phyloP scores from a whole-genome alignment of 1,284 basidiomycete genomes.

The Cerioporus squamosus region DNA sequence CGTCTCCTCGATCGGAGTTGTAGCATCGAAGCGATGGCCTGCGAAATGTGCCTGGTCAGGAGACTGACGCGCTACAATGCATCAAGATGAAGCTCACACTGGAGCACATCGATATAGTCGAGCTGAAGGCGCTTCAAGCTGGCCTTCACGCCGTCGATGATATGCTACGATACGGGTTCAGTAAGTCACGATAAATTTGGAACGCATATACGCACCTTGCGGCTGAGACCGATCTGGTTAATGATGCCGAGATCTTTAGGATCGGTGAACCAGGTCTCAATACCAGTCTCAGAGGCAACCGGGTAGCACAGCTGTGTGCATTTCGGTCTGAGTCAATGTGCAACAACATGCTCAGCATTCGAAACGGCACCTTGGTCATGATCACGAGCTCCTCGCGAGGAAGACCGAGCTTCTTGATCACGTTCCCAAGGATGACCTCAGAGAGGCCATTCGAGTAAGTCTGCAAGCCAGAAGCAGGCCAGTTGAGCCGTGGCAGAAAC shows the following conservation, averaged over 20 bases:
- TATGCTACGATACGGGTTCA: constrained; percentile 36
- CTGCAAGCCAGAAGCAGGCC: constrained; percentile 13
- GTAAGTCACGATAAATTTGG: background rate
- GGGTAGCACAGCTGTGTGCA: constrained; percentile 19
- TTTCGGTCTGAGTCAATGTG: background rate
- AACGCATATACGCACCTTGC: constrained; percentile 30
- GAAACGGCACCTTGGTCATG: constrained; percentile 50
- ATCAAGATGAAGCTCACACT: constrained; percentile 15
- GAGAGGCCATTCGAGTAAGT: constrained; percentile 47
- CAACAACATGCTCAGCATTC: too few species aligned
- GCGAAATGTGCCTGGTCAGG: too few species aligned
- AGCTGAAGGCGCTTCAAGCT: constrained; percentile 44
- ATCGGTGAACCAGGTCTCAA: background rate
- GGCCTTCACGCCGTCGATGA: constrained; percentile 45
- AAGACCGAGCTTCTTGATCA: constrained; percentile 56
- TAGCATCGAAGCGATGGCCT: constrained; percentile 24
- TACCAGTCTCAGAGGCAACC: constrained; percentile 38
- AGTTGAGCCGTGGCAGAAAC: background rate
- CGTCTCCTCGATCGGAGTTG: constrained; percentile 29
- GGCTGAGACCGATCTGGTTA: constrained; percentile 40
- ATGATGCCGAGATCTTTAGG: constrained; percentile 32
- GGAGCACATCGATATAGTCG: constrained; percentile 47
- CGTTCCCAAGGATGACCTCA: constrained; percentile 61
- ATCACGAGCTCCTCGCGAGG: constrained; percentile 61
- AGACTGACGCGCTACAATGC: background rate